Evolutionary conservation across 352 stramenopile species (phyloP), one percentile per base, ranked within the genome.

Genomic region (Globisporangium ultimum): DNA sequence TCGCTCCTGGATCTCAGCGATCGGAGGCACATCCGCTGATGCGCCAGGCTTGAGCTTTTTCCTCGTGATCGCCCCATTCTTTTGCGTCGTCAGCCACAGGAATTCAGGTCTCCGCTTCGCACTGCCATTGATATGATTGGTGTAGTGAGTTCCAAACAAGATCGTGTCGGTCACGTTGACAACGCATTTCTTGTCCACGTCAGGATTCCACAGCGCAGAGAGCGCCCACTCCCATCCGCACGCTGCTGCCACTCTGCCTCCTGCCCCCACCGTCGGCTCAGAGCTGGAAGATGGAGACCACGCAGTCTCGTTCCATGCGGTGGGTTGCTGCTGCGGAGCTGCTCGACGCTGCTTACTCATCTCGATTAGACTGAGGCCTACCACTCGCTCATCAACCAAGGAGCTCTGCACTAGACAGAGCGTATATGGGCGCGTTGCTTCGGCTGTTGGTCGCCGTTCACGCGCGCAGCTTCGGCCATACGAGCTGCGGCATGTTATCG

Each of bases 81-180:
- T 87, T 1, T 72, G 61, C 10, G 72, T 83, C 55, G 81, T 80
- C 12, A 87, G n/a, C 76, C 76, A 87, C 28, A 67, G 21, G 5
- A 61, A 36, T 6, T 5, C 28, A 36, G 28, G 28, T 36, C 28
- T 36, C 3, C 28, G 28, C 28, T 36, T 36, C 8, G 28, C 53
- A 10, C 34, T 45, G 20, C 21, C 24, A 13, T 42, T 53, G 11
- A n/a, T 20, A 14, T 3, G 18, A 21, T 60, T 53, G 18, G 32
- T 10, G 4, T 11, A 10, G 7, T 36, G 28, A 10, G 2, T 36
- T 36, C 28, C 28, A 36, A 75, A 24, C 0, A 83, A 56, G 20
- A 87, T 55, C 12, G 72, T 80, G 52, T 87, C 77, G 11, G 59
- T 40, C 58, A 81, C 72, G 34, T 52, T 67, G 14, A 84, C 61